phyloP scores from a whole-genome alignment of 257 asterid genomes.

The Jacaranda copaia region DNA sequence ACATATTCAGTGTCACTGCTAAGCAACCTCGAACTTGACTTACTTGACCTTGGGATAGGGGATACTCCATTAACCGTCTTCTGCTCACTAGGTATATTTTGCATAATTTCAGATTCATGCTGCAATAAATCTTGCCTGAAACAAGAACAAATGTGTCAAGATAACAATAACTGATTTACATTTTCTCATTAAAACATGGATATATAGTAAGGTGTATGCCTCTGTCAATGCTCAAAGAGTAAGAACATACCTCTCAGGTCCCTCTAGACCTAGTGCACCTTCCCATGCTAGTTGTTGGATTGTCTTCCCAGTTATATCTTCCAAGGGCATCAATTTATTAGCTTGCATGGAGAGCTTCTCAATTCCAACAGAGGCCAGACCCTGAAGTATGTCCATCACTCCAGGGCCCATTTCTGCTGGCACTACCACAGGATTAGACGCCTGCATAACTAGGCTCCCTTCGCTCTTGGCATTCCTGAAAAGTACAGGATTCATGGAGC shows the following conservation, averaged over 20 bases:
- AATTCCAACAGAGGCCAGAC: slow-evolving; percentile 85
- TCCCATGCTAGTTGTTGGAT: slow-evolving; percentile 88
- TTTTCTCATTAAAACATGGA: slow-evolving; percentile 11
- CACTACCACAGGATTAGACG: slow-evolving; percentile 87
- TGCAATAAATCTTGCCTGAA: slow-evolving; percentile 62
- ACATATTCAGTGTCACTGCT: slow-evolving; percentile 68
- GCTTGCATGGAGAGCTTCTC: slow-evolving; percentile 98
- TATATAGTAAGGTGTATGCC: not conserved
- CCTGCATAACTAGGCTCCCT: slow-evolving; percentile 93
- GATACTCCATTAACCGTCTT: slow-evolving; percentile 39
- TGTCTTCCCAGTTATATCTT: slow-evolving; percentile 87
- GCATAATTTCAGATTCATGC: slow-evolving; percentile 47
- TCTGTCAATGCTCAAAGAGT: not conserved
- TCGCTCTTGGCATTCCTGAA: slow-evolving; percentile 69
- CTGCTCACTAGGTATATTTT: slow-evolving; percentile 36
- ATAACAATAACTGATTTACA: slow-evolving; percentile 25
- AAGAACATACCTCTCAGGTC: slow-evolving; percentile 69
- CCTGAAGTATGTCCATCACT: slow-evolving; percentile 81
- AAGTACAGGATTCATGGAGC: slow-evolving; percentile 85
- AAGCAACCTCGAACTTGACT: slow-evolving; percentile 33
- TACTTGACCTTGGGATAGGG: slow-evolving; percentile 32
- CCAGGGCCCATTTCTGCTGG: slow-evolving; percentile 97
- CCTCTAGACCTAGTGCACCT: slow-evolving; percentile 63
- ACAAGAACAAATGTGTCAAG: slow-evolving; percentile 19
- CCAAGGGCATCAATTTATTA: slow-evolving; percentile 86